phyloP scores from a whole-genome alignment of 345 rosid species.

The Ceriops decandra region DNA sequence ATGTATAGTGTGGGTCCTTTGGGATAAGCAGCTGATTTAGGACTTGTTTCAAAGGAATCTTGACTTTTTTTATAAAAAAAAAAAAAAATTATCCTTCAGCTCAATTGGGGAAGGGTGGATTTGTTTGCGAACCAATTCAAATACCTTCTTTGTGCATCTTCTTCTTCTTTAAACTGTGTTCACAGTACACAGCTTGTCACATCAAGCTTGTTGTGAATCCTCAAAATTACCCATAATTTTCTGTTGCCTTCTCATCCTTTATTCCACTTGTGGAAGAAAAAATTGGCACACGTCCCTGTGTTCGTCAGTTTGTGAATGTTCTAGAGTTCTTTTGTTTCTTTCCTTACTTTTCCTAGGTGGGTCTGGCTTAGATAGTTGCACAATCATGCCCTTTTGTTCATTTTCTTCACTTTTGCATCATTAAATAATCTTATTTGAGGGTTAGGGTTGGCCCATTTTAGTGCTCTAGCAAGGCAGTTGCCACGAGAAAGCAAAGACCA shows the following conservation, averaged over 20 bases:
- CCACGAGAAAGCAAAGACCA: conserved; percentile 1
- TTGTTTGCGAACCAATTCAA: too few relatives aligned
- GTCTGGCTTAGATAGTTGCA: conserved; percentile 7
- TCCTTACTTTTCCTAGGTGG: conserved; percentile 2
- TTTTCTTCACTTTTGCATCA: conserved; percentile 1
- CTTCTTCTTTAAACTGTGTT: not conserved
- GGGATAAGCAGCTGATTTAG: too few relatives aligned
- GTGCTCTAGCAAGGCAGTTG: not conserved
- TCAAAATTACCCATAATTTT: not conserved
- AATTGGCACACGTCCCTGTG: not conserved
- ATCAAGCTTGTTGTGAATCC: not conserved
- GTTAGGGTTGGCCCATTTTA: conserved; percentile 19
- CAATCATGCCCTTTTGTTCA: not conserved
- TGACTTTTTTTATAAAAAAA: too few relatives aligned
- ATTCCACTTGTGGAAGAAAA: not conserved
- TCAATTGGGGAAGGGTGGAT: too few relatives aligned
- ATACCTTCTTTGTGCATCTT: conserved; percentile 11
- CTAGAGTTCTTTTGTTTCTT: not conserved
- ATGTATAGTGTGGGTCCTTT: too few relatives aligned
- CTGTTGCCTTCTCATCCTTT: not conserved
- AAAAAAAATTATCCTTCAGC: too few relatives aligned
- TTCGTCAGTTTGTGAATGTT: too few relatives aligned
- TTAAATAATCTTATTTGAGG: not conserved
- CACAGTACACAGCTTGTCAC: not conserved
- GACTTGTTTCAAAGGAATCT: too few relatives aligned